These are phyloP conservation scores for Prototheca cutis DNA, from an alignment of 163 green algal species.

Conservation along the genomic window DNA sequence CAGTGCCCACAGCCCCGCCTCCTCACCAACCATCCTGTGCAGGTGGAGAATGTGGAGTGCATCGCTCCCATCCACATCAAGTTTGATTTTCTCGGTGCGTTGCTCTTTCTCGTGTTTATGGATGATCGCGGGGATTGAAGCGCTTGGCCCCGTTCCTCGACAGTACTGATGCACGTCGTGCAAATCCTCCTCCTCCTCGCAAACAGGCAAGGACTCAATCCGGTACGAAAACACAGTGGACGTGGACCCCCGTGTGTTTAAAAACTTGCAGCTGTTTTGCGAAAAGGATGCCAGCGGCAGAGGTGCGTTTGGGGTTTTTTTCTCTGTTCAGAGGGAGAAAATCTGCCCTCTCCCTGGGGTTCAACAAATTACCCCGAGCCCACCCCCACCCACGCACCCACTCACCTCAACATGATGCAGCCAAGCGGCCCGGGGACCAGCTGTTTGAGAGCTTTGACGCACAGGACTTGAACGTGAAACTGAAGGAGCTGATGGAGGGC, in stretches of 20 bases:
- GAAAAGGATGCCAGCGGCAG: conserved; percentile 38
- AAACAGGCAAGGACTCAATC: conserved; percentile 87
- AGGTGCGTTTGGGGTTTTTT: too few relatives aligned
- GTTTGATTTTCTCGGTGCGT: conserved; percentile 93
- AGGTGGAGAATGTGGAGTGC: conserved; percentile 84
- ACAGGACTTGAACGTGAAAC: conserved; percentile 79
- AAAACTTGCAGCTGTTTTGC: conserved; percentile 69
- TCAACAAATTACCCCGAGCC: too few relatives aligned
- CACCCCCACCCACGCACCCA: too few relatives aligned
- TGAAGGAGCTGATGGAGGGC: conserved; percentile 92
- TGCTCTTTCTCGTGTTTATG: too few relatives aligned
- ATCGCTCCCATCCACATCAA: conserved; percentile 63
- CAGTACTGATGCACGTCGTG: too few relatives aligned
- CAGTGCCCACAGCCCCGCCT: not conserved
- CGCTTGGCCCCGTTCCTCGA: too few relatives aligned
- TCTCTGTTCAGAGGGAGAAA: too few relatives aligned
- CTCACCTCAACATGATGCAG: conserved; percentile 22
- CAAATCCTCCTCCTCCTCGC: too few relatives aligned
- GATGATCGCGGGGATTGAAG: too few relatives aligned
- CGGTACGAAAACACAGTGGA: conserved; percentile 85
- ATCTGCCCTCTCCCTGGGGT: too few relatives aligned
- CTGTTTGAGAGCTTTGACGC: conserved; percentile 90
- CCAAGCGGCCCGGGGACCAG: conserved; percentile 72
- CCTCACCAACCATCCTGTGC: conserved; percentile 2
- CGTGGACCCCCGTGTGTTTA: conserved; percentile 71